Conservation (phyloP, 495 filamentous ascomycete species). For the Jackrogersella minutella region DNA sequence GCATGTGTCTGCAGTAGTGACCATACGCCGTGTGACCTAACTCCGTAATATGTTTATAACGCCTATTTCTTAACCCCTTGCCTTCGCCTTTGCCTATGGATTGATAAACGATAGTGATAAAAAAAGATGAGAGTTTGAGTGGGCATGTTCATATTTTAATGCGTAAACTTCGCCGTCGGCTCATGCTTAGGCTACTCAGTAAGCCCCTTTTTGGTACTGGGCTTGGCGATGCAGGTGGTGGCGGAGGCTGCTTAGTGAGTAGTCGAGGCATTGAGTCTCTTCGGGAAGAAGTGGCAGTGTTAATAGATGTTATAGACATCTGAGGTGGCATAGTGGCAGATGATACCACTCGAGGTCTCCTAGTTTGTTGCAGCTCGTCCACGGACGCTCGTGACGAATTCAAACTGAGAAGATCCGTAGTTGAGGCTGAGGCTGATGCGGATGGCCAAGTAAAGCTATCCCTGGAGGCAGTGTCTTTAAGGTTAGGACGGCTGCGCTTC, state of each 20-base stretch:
- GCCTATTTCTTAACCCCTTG: conserved; percentile 7
- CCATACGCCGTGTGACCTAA: conserved; percentile 24
- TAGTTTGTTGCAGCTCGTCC: conserved; percentile 14
- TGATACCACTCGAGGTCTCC: conserved; percentile 22
- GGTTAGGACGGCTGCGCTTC: conserved; percentile 56
- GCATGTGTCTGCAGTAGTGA: conserved; percentile 14
- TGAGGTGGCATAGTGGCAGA: conserved; percentile 37
- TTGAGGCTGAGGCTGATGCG: conserved; percentile 17
- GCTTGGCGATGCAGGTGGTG: conserved; percentile 41
- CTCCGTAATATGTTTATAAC: conserved; percentile 23
- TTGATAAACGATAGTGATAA: conserved; percentile 3
- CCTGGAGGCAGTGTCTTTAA: conserved; percentile 42
- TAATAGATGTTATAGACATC: conserved; percentile 51
- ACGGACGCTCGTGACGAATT: conserved; percentile 25
- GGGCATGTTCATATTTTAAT: conserved; percentile 41
- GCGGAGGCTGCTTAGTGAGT: conserved; percentile 31
- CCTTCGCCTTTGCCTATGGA: not conserved
- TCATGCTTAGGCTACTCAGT: conserved; percentile 51
- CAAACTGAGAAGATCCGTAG: conserved; percentile 30
- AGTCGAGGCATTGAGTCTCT: conserved; percentile 46
- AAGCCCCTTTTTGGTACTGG: conserved; percentile 48
- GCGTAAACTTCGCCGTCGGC: conserved; percentile 48
- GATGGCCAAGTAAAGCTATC: conserved; percentile 24
- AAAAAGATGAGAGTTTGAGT: not conserved
- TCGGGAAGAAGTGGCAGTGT: conserved; percentile 48